A percentile compares a stretch with the other conserved stretches of the same genome.
Evolutionary conservation across 306 rosid species (phyloP).

Genomic region (Vigna angularis): DNA sequence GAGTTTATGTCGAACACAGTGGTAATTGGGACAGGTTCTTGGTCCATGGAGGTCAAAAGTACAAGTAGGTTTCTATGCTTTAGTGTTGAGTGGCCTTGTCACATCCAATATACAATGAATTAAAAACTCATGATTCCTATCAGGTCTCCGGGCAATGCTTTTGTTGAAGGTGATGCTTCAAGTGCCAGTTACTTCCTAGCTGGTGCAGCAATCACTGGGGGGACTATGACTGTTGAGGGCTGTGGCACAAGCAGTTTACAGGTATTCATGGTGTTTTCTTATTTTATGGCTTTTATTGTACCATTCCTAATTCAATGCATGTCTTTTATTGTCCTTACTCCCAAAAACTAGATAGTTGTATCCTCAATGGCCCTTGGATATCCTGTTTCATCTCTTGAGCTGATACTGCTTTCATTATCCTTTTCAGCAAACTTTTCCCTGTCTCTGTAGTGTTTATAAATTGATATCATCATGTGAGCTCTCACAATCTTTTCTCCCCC

Average conservation of each 20-base stretch:
- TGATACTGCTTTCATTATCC: background rate
- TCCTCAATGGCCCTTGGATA: slow-evolving; percentile 3
- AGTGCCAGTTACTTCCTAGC: slow-evolving; percentile 99
- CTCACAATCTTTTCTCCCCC: background rate
- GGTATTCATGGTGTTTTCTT: slow-evolving; percentile 56
- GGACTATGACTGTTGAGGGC: slow-evolving; percentile 94
- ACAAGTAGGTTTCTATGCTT: slow-evolving; percentile 77
- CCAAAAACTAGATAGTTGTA: background rate
- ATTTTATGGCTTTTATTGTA: slow-evolving; percentile 2
- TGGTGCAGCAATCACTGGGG: slow-evolving; percentile 99
- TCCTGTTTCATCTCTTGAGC: slow-evolving; percentile 5
- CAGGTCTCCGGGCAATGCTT: slow-evolving; percentile 95
- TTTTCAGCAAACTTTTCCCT: background rate
- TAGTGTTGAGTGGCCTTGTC: slow-evolving; percentile 26
- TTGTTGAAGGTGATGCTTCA: slow-evolving; percentile 99
- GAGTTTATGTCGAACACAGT: slow-evolving; percentile 79
- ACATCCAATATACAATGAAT: slow-evolving; percentile 19
- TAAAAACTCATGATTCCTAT: slow-evolving; percentile 39
- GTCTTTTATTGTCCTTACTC: background rate
- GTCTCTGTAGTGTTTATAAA: background rate
- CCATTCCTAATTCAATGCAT: slow-evolving; percentile 15
- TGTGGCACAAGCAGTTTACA: slow-evolving; percentile 99
- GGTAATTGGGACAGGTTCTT: slow-evolving; percentile 86
- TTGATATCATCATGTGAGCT: slow-evolving; percentile 15
- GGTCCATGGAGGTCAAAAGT: slow-evolving; percentile 91